A percentile compares a stretch with the other conserved stretches of the same genome.
Conservation (phyloP, 2,329 filamentous ascomycete genomes). For the Epichloe brachyelytri region DNA sequence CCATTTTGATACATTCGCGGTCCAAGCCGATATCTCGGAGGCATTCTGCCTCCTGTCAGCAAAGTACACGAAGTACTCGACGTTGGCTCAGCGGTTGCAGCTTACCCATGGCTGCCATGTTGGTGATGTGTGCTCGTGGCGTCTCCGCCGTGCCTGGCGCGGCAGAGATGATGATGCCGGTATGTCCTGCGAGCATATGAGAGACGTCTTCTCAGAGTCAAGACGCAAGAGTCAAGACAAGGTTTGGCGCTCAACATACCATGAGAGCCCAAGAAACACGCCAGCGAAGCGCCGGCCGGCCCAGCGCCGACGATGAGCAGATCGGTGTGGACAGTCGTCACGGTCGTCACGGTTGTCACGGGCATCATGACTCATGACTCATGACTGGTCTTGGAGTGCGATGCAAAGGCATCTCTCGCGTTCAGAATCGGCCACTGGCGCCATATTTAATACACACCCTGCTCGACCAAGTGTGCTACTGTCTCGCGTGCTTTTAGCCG, state of each 20-base stretch:
- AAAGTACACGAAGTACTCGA: background rate
- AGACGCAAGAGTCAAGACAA: background rate
- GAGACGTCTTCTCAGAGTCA: background rate
- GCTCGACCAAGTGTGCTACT: background rate
- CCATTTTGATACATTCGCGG: slow-evolving; percentile 22
- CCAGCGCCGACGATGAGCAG: slow-evolving; percentile 38
- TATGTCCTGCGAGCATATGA: slow-evolving; percentile 23
- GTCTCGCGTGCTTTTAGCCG: background rate
- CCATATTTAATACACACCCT: background rate
- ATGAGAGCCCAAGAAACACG: slow-evolving; percentile 37
- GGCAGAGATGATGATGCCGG: slow-evolving; percentile 39
- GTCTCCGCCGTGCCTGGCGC: slow-evolving; percentile 39
- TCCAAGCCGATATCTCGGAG: slow-evolving; percentile 39
- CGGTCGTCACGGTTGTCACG: background rate
- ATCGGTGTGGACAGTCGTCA: slow-evolving; percentile 22
- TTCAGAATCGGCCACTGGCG: too few relatives aligned
- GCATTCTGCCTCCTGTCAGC: slow-evolving; percentile 26
- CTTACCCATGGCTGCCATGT: slow-evolving; percentile 37
- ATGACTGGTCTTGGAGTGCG: too few relatives aligned
- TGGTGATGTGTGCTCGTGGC: slow-evolving; percentile 48
- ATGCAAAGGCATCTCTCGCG: background rate
- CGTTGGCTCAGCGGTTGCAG: background rate
- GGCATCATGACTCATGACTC: background rate
- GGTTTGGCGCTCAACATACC: slow-evolving; percentile 17
- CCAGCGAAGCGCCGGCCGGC: slow-evolving; percentile 40